phyloP scores from a whole-genome alignment of 345 rosid species.

The Camelina sativa region DNA sequence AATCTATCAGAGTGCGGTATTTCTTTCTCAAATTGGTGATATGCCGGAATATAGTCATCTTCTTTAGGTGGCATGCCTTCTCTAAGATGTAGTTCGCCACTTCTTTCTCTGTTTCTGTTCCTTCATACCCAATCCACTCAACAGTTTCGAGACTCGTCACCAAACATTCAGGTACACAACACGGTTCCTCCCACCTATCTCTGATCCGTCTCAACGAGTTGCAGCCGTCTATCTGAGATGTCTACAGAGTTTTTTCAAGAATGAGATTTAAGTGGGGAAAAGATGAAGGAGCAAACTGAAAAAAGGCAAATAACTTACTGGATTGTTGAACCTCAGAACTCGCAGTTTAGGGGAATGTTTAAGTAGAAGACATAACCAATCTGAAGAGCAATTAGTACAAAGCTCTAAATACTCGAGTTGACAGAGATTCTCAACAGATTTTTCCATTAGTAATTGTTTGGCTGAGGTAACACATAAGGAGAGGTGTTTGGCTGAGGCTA shows the following conservation, averaged over 20 bases:
- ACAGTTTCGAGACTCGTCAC: constrained; percentile 6
- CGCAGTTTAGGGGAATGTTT: constrained; percentile 21
- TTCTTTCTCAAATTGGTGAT: background rate
- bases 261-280: background rate
- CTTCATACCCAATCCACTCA: background rate
- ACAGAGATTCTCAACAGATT: background rate
- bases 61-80: background rate
- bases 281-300: background rate
- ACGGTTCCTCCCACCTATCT: background rate
- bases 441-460: background rate
- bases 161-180: constrained; percentile 17
- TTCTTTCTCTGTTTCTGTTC: constrained; percentile 10
- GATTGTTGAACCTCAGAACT: constrained; percentile 12
- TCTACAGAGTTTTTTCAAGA: background rate
- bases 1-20: constrained; percentile 8
- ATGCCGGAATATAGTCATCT: background rate
- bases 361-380: constrained; percentile 4
- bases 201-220: background rate
- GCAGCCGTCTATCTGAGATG: background rate
- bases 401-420: constrained; percentile 8
- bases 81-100: background rate
- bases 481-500: constrained; percentile 14
- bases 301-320: too few species aligned
- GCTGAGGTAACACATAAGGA: background rate
- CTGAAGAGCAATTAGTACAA: background rate